A percentile compares a stretch with the other conserved stretches of the same genome.
These are phyloP conservation scores for Warburgia ugandensis DNA, from an alignment of 164 flowering plant genomes.

Conservation along the genomic window DNA sequence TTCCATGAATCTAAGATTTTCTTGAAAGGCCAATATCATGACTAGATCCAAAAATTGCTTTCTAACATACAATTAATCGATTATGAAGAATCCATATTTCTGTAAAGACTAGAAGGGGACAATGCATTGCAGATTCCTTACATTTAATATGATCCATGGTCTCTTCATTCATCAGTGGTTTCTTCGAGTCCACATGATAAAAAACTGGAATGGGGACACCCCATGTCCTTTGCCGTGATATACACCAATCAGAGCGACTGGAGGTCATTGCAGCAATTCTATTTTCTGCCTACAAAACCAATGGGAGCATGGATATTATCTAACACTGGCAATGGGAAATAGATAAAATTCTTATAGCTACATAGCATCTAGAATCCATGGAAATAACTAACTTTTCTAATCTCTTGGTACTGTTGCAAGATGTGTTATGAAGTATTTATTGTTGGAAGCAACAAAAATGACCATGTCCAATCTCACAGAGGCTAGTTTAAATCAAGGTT, in stretches of 20 bases:
- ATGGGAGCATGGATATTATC: background rate
- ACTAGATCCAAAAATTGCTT: background rate
- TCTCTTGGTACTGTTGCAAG: no score
- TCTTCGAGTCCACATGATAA: slow-evolving; percentile 71
- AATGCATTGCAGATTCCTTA: slow-evolving; percentile 32
- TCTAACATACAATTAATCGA: no score
- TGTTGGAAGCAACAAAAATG: no score
- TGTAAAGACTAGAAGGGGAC: no score
- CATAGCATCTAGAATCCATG: no score
- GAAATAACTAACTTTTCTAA: no score
- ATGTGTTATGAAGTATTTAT: no score
- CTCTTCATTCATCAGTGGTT: slow-evolving; percentile 87
- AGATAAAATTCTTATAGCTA: background rate
- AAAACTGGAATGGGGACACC: slow-evolving; percentile 99
- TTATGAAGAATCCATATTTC: no score
- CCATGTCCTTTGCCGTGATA: slow-evolving; percentile 98
- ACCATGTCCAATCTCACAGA: no score
- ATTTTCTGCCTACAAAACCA: slow-evolving; percentile 60
- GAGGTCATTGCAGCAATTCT: slow-evolving; percentile 90
- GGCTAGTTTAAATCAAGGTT: no score
- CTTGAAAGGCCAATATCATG: background rate
- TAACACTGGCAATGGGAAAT: slow-evolving; percentile 1
- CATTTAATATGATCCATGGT: slow-evolving; percentile 84
- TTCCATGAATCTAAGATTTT: background rate
- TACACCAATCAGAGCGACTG: slow-evolving; percentile 97